Base-by-base conservation (phyloP, 2,329 filamentous ascomycete genomes). In the Sarocladium strictum region DNA sequence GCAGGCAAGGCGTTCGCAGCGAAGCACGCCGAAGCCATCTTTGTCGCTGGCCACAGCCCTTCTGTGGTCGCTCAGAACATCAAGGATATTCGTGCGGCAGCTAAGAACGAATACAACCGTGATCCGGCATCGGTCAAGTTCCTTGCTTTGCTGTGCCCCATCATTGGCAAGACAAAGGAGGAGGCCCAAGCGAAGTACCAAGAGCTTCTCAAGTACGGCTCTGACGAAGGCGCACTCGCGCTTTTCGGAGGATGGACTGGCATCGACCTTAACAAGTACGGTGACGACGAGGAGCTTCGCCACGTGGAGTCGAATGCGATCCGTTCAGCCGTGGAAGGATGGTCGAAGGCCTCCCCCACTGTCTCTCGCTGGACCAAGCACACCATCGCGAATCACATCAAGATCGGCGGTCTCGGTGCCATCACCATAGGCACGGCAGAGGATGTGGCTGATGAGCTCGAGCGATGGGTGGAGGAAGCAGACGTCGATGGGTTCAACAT, bases 221-320 rank as follows among this genome's bases (percentile, higher is more conserved):
- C 78, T 2, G 73, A 79, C 40, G 84, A 86, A 55, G 84, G 83
- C 3, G 83, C 83, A 0, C 64, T 86, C 50, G 82, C 83, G 0
- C 66, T 87, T 2, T 87, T 87, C 59, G 81, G 84, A 2, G 84
- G 84, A 0, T 86, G 83, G 82, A 85, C 83, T 0, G 84, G 84
- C 0, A 84, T 86, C 47, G 81, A 87, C 63, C 68, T 87, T 23
- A 72, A 75, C 6, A 69, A 76, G 41, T 86, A 85, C 59, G 77
- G 70, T 0, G 83, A 86, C 24, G 83, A 86, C 40, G 77, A 86
- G 62, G 84, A 87, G 63, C 67, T 87, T 52, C 69, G 81, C 12
- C 71, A 80, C 54, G 80, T 85, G n/a, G 76, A 83, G 64, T 78
- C 77, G 57, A 81, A 85, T 63, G 82, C 81, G 0, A 82, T 84